Evolutionary conservation across 129 eudicot species (phyloP), one percentile per base, ranked within the genome.

Genomic region (Saussurea involucrata): DNA sequence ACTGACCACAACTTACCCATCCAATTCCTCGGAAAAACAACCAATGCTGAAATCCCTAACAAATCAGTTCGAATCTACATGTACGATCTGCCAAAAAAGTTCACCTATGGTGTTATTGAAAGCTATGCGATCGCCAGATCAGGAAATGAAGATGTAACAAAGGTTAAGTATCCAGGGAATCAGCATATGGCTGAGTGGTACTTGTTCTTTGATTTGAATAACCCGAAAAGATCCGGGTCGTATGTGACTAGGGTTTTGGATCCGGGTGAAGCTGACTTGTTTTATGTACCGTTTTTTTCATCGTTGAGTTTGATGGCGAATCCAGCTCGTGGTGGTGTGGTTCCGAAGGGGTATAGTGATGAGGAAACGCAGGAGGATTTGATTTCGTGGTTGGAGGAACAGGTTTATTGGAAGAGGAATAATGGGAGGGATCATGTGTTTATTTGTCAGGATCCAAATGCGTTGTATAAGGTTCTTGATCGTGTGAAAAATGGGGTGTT

Each of bases 181-280:
- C 98, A 95, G 83, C 98, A 95, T 68, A 82, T 93, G 11, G 98
- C 97, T n/a, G 98, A 95, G 79, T 95, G 98, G 98, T 82, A 91
- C 61, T 74, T 95, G 69, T 95, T 91, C 40, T 29, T 78, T 24
- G 97, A 95, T 81, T 71, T 95, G 79, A 89, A 37, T 29, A 75
- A 81, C 20, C 34, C 73, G 1, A 84, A 73, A 25, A 79, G 92
- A 37, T 67, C 78, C 28, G 83, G 69, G 20, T 86, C 94, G 15
- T 68, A 86, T 10, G 88, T 95, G 68, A 53, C 57, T 34, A 78
- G 94, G 87, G 98, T 95, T 25, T 24, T 44, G 67, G 90, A 91
- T 78, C 98, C 97, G 8, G 88, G 88, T 25, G 81, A 86, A 1
- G 98, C 98, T 3, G 89, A 91, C 4, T 85, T 95, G 74, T 95